Base-by-base conservation (phyloP, 2,329 filamentous ascomycete genomes). In the Capronia epimyces region DNA sequence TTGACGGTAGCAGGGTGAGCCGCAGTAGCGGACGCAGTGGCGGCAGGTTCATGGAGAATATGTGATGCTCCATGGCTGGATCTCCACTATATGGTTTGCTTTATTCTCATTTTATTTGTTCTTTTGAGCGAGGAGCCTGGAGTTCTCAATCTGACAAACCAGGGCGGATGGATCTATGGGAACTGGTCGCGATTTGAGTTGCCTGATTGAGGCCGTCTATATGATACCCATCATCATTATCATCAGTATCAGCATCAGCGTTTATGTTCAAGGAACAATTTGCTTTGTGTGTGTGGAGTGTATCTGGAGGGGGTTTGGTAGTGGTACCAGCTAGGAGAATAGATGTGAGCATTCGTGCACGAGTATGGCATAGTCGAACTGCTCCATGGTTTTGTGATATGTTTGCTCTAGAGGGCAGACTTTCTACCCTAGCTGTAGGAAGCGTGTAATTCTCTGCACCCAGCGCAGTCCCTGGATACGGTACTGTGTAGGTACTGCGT, bases 1-100 rank as follows among this genome's bases (percentile, higher is more conserved):
- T 65, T 39, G 71, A 73, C 55, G 70, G 70, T n/a, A 74, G 71
- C 58, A 67, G 70, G 27, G 64, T 57, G 7, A 59, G 56, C 39
- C 43, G 49, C 18, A 57, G 57, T 32, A 59, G 54, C 43, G 54
- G 49, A 34, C 44, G 69, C 27, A 74, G 71, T 60, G 49, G 40
- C 15, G 52, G 51, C 13, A 68, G 71, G 39, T 74, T 74, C 55
- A 70, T 68, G 15, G 71, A 65, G 46, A 62, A 61, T 22, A 55
- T 65, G 43, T 64, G 50, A 54, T 36, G 24, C 20, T 41, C 3
- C 39, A n/a, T 24, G 34, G 16, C 29, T 40, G 13, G n/a, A 31
- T 16, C 25, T 12, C 32, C 10, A 37, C 6, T 13, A 7, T 25
- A 10, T 36, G 2, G 1, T 39, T 24, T 32, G 9, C 22, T 41